Base-by-base conservation (phyloP, 441 rosid species). In the Hura crepitans region DNA sequence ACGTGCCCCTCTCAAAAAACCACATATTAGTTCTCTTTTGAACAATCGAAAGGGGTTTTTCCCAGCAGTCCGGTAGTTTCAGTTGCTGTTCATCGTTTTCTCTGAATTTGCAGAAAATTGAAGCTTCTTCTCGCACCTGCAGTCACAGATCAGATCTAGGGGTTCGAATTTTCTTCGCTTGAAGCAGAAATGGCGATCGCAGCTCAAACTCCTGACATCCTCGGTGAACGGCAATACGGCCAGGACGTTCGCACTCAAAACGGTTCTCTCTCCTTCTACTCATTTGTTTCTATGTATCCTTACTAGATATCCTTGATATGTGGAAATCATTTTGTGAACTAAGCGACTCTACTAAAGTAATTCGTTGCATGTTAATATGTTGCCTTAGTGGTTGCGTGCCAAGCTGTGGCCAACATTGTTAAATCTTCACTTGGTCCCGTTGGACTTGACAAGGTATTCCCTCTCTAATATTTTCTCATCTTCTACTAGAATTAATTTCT, bases 171-270 rank as follows among this genome's bases (percentile, higher is more conserved):
- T 54, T 11, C 45, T 2, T 50, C 43, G 8, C 28, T 57, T 14
- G 18, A 37, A 61, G 27, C 47, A 64, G n/a, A 73, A 33, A 86
- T 93, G 97, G 84, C 92, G 20, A 68, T 92, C 70, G 42, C 88
- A 0, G 78, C 86, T 4, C 87, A 81, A 54, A 85, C 92, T 73
- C 92, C 74, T 20, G 99, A 95, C 83, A 89, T 95, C 74, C 82
- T 86, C 37, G 99, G 99, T 55, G 99, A 95, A 4, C 92, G 99
- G 33, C 99, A 92, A 63, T 82, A 87, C 46, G 99, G 97, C 68
- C 96, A 89, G 74, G 99, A 92, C 76, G 99, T 95, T 66, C 99
- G 97, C 54, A 89, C 99, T 30, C 99, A 92, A 74, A 95, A 95
- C 54, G 98, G 98, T 95, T 77, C 55, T 30, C 7, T 74, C 31